Evolutionary conservation across 169 alveolate genomes (phyloP).

Genomic region (Plasmodium gonderi): DNA sequence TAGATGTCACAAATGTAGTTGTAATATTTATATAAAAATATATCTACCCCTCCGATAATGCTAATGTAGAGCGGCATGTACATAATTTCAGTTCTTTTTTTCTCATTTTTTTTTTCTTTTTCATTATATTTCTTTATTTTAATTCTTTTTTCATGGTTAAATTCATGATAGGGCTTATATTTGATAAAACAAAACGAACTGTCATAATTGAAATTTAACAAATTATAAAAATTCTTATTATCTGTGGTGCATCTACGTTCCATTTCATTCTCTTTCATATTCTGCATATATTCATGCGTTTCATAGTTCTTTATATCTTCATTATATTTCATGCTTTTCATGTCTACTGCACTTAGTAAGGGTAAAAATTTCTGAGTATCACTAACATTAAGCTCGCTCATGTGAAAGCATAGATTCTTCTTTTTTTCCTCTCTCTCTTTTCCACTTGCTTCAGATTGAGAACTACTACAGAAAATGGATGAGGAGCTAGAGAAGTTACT

Average conservation of each 20-base stretch:
- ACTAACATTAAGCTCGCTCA: background rate
- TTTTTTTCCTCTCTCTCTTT: background rate
- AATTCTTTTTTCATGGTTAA: constrained; percentile 3
- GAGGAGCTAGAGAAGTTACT: background rate
- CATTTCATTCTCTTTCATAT: background rate
- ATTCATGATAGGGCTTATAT: constrained; percentile 31
- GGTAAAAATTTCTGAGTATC: background rate
- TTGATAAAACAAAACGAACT: constrained; percentile 41
- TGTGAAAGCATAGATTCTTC: constrained; percentile 32
- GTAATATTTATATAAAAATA: constrained; percentile 56
- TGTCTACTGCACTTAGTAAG: constrained; percentile 21
- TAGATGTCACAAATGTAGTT: constrained; percentile 43
- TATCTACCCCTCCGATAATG: constrained; percentile 40
- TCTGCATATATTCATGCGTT: background rate
- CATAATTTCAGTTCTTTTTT: background rate
- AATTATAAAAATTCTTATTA: background rate
- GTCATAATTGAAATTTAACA: background rate
- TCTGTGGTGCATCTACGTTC: background rate
- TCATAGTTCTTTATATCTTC: constrained; percentile 4
- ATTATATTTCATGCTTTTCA: background rate
- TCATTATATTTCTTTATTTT: constrained; percentile 2
- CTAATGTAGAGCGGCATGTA: constrained; percentile 56
- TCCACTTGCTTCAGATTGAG: background rate
- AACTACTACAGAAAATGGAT: background rate
- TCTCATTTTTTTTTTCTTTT: constrained; percentile 4